phyloP scores from a whole-genome alignment of 1,284 basidiomycete genomes.

The Abortiporus biennis region DNA sequence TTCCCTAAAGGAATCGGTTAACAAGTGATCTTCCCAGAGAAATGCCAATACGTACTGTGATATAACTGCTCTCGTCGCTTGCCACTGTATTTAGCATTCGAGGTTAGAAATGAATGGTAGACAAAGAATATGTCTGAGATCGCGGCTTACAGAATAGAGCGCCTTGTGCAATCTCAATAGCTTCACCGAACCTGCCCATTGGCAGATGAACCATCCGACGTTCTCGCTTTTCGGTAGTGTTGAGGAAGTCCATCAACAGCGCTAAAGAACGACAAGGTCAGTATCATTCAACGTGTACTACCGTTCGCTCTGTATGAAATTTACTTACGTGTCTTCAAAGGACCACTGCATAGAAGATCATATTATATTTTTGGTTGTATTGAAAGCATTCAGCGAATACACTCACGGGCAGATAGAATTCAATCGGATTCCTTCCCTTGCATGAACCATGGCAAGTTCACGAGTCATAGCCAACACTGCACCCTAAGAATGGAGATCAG shows the following conservation, averaged over 20 bases:
- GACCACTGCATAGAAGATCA: constrained; percentile 54
- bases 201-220: constrained; percentile 89
- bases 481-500: constrained; percentile 47
- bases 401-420: constrained; percentile 95
- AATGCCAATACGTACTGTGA: constrained; percentile 52
- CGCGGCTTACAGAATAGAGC: constrained; percentile 78
- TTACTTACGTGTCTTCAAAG: constrained; percentile 81
- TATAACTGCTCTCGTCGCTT: constrained; percentile 81
- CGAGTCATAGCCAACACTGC: constrained; percentile 97
- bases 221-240: constrained; percentile 94
- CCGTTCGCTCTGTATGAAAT: too few relatives aligned
- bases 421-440: constrained; percentile 90
- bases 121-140: constrained; percentile 4
- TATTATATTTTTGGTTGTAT: constrained; percentile 7
- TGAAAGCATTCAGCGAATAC: too few relatives aligned
- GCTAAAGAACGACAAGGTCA: constrained; percentile 38
- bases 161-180: constrained; percentile 88
- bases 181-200: constrained; percentile 96
- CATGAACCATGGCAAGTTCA: constrained; percentile 96
- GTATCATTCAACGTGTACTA: not conserved
- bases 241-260: constrained; percentile 95
- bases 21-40: constrained; percentile 3
- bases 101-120: constrained; percentile 9
- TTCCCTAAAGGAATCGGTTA: constrained; percentile 49
- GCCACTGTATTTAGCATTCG: constrained; percentile 63